phyloP scores from a whole-genome alignment of 192 early-diverging fungal species.

The Gamsiella multidivaricata region DNA sequence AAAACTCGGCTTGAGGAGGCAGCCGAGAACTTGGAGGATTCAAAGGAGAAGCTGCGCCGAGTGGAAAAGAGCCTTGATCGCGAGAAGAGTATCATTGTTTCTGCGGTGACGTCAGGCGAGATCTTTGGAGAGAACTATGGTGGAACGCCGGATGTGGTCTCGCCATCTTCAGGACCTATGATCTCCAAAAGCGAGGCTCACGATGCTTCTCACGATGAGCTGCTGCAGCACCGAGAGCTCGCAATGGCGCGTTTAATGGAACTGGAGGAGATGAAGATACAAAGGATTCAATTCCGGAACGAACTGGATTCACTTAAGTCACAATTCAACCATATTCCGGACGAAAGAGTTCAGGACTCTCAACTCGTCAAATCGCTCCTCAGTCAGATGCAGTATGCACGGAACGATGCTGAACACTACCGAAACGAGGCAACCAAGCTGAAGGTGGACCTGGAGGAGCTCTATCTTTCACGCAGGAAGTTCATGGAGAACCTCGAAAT shows the following conservation, averaged over 20 bases:
- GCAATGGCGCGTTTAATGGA: conserved; percentile 33
- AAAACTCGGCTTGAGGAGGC: conserved; percentile 33
- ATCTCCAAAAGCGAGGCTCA: conserved; percentile 23
- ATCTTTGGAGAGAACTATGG: conserved; percentile 44
- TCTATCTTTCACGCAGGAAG: conserved; percentile 30
- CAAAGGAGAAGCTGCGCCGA: conserved; percentile 24
- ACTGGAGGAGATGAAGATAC: conserved; percentile 35
- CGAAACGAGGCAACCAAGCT: conserved; percentile 22
- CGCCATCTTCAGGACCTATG: conserved; percentile 9
- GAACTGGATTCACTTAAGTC: conserved; percentile 29
- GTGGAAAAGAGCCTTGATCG: conserved; percentile 42
- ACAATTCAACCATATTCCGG: conserved; percentile 44
- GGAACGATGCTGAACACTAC: conserved; percentile 39
- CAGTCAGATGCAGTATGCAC: conserved; percentile 31
- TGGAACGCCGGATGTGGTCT: conserved; percentile 14
- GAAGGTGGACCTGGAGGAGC: conserved; percentile 29
- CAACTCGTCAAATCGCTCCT: conserved; percentile 27
- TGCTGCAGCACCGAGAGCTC: conserved; percentile 38
- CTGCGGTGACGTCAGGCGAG: conserved; percentile 40
- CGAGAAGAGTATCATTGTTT: conserved; percentile 31
- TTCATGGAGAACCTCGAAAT: conserved; percentile 43
- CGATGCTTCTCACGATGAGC: conserved; percentile 39
- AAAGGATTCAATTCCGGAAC: conserved; percentile 33
- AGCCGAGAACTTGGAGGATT: conserved; percentile 32
- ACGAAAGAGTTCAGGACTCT: conserved; percentile 38